Percentiles rank a stretch among this genome's conserved stretches.
These are phyloP conservation scores for Xylaria sp. DNA, from an alignment of 2,329 filamentous ascomycete genomes.

Conservation along the genomic window DNA sequence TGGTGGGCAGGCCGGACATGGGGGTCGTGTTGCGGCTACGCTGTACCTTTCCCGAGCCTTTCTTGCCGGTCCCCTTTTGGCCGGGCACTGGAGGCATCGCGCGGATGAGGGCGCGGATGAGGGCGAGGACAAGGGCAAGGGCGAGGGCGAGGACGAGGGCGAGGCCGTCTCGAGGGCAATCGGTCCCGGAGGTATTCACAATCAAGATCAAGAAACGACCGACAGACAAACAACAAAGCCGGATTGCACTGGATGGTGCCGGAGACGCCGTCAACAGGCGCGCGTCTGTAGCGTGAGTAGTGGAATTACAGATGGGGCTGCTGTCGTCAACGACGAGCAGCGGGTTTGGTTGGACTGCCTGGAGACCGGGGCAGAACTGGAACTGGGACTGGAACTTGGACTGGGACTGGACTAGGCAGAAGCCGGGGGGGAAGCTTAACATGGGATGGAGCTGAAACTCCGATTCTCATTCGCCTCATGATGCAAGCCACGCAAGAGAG, in stretches of 20 bases:
- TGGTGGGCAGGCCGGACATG: constrained; percentile 53
- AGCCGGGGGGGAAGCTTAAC: constrained; percentile 8
- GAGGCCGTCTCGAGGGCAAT: neutral
- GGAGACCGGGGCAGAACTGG: neutral
- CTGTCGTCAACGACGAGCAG: constrained; percentile 1
- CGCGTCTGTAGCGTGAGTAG: constrained; percentile 13
- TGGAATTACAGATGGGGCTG: constrained; percentile 16
- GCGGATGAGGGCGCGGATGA: constrained; percentile 1
- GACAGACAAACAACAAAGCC: neutral
- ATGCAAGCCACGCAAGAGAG: neutral
- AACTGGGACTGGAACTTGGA: no score
- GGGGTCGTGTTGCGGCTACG: constrained; percentile 82
- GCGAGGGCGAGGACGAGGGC: neutral
- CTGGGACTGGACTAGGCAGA: no score
- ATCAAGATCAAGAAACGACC: neutral
- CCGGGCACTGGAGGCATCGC: constrained; percentile 64
- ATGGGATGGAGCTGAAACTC: neutral
- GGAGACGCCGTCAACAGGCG: constrained; percentile 2
- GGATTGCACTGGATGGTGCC: neutral
- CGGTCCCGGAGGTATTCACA: neutral
- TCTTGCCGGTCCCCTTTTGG: constrained; percentile 70
- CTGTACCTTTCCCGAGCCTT: constrained; percentile 67
- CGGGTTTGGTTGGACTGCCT: neutral
- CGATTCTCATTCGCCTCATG: neutral
- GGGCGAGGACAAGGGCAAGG: no score